Percentiles rank a stretch among this genome's conserved stretches.
These are phyloP conservation scores for Aspergillus tanneri DNA, from an alignment of 2,329 filamentous ascomycete species.

Conservation along the genomic window DNA sequence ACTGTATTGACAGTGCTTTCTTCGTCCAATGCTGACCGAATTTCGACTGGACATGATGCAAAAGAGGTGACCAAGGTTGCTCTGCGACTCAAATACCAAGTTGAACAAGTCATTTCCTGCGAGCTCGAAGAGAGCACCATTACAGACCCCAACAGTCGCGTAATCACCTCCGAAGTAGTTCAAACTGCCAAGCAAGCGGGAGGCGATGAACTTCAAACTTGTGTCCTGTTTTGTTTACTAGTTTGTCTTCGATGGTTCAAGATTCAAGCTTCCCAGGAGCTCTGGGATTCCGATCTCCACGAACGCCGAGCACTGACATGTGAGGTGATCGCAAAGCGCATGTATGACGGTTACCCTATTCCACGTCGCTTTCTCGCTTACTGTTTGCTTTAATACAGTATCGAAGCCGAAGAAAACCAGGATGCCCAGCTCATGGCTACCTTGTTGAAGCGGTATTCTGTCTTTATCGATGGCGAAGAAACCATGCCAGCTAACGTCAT, in stretches of 20 bases:
- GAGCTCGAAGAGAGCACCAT: conserved; percentile 77
- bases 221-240: conserved; percentile 80
- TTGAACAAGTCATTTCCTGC: conserved; percentile 86
- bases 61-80: conserved; percentile 85
- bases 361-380: background rate
- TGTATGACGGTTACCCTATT: conserved; percentile 45
- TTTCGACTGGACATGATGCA: conserved; percentile 67
- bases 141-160: conserved; percentile 75
- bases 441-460: conserved; percentile 84
- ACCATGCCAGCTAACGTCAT: conserved; percentile 82
- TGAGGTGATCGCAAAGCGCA: conserved; percentile 84
- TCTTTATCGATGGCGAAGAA: conserved; percentile 68
- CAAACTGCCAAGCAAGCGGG: conserved; percentile 79
- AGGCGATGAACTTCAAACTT: conserved; percentile 68
- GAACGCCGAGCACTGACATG: conserved; percentile 76
- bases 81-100: conserved; percentile 82
- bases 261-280: conserved; percentile 72
- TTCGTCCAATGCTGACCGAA: conserved; percentile 37
- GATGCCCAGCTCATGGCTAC: conserved; percentile 76
- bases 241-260: conserved; percentile 75
- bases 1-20: conserved; percentile 42
- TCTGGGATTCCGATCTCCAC: conserved; percentile 90
- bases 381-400: conserved; percentile 49
- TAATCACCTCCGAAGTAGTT: conserved; percentile 80
- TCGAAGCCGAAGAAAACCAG: conserved; percentile 79